Base-by-base conservation (phyloP, 148 eudicot species). In the Suaeda aralocaspica region DNA sequence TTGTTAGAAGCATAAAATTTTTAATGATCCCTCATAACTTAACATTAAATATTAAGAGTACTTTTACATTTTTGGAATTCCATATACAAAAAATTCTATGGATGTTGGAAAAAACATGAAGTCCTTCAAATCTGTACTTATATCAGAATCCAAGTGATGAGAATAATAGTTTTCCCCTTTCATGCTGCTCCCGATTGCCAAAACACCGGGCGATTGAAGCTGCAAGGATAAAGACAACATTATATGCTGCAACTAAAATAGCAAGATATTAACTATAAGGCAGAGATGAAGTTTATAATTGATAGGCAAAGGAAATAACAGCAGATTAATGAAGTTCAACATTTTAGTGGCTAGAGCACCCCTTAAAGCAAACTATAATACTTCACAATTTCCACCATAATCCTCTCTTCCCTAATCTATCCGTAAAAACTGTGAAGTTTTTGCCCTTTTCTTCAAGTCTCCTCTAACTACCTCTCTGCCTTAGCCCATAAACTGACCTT, bases 131-230 rank as follows among this genome's bases (percentile, higher is more conserved):
- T 74, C 7, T 13, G 72, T 24, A 76, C 95, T 83, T 81, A 94
- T 97, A 84, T 94, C 97, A 73, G 98, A 80, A 72, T 94, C 98
- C 88, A 94, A 84, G 89, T 91, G 98, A 83, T 94, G 98, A 34
- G 98, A 94, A 69, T 94, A 94, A 29, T 97, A 94, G 72, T 94
- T 94, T 78, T 94, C 98, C 64, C 96, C 97, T 84, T 94, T 94
- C 89, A 70, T 85, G 84, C 98, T 94, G 84, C 98, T 94, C 73
- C 98, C 98, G 79, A 94, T 87, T 72, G 98, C 85, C 84, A 94
- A 86, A 79, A 93, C 96, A 73, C 98, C 98, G 79, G 96, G 98
- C 56, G 97, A 94, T 24, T 84, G 88, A 73, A 94, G 96, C 98
- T 94, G 86, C 75, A 80, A 77, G 39, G 46, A 36, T 34, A 62